Conservation (phyloP, 192 early-diverging fungal species). For the Podila minutissima region DNA sequence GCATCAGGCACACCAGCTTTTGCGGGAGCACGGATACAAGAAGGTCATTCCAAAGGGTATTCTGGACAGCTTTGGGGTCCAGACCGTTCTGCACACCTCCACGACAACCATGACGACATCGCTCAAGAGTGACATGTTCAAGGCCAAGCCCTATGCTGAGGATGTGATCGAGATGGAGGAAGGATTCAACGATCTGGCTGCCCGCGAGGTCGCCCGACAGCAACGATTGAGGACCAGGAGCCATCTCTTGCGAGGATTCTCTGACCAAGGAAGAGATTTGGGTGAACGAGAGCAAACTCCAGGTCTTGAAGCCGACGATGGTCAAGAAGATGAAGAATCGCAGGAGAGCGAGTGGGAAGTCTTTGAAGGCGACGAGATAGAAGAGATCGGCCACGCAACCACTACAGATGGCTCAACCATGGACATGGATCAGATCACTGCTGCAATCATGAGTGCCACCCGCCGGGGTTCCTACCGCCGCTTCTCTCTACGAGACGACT, state of each 20-base stretch:
- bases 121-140: neutral
- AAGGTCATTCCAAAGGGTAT: conserved; percentile 8
- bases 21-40: conserved; percentile 13
- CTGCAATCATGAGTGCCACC: conserved; percentile 13
- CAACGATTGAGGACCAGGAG: conserved; percentile 1
- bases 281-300: neutral
- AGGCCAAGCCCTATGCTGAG: neutral
- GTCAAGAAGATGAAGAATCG: neutral
- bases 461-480: conserved; percentile 20
- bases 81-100: conserved; percentile 14
- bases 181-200: conserved; percentile 5
- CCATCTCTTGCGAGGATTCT: neutral
- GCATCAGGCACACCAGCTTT: conserved; percentile 9
- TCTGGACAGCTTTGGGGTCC: conserved; percentile 17
- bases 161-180: conserved; percentile 23
- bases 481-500: neutral
- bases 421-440: conserved; percentile 16
- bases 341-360: neutral
- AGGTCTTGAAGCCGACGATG: neutral
- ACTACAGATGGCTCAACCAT: neutral
- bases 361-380: neutral
- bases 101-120: conserved; percentile 3
- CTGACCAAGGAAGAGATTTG: neutral
- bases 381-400: neutral
- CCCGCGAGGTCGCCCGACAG: neutral